A percentile compares a stretch with the other conserved stretches of the same genome.
Evolutionary conservation across 805 yeast genomes (phyloP).

Genomic region (Cyberlindnera japonica): DNA sequence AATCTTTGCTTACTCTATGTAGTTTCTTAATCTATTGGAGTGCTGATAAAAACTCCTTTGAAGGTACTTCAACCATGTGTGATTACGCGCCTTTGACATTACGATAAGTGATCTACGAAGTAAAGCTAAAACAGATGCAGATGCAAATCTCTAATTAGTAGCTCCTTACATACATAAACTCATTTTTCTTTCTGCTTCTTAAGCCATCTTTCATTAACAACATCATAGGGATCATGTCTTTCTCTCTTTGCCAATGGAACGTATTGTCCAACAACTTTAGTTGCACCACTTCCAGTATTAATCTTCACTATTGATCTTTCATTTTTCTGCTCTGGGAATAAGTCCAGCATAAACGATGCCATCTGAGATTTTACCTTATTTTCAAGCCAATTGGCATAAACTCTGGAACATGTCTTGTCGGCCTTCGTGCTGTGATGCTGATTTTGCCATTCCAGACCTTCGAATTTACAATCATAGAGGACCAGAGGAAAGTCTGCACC

Average conservation of each 20-base stretch:
- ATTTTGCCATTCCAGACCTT: slow-evolving; percentile 58
- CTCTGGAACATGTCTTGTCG: slow-evolving; percentile 38
- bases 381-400: slow-evolving; percentile 52
- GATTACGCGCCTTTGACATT: too few relatives aligned
- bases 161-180: too few relatives aligned
- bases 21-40: too few relatives aligned
- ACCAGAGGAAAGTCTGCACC: slow-evolving; percentile 88
- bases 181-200: slow-evolving; percentile 32
- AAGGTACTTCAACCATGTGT: too few relatives aligned
- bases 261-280: slow-evolving; percentile 54
- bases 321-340: slow-evolving; percentile 13
- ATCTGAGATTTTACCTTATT: slow-evolving; percentile 54
- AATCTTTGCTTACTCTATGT: too few relatives aligned
- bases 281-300: slow-evolving; percentile 77
- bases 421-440: slow-evolving; percentile 34
- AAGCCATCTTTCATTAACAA: slow-evolving; percentile 60
- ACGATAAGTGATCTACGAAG: too few relatives aligned
- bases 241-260: slow-evolving; percentile 55
- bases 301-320: slow-evolving; percentile 27
- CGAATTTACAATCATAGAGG: slow-evolving; percentile 78
- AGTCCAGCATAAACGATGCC: slow-evolving; percentile 29
- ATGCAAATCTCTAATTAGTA: too few relatives aligned
- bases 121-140: too few relatives aligned
- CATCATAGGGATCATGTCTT: slow-evolving; percentile 61
- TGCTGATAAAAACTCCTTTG: too few relatives aligned